Evolutionary conservation across 805 yeast species (phyloP).

Genomic region (Candida mattraensis): DNA sequence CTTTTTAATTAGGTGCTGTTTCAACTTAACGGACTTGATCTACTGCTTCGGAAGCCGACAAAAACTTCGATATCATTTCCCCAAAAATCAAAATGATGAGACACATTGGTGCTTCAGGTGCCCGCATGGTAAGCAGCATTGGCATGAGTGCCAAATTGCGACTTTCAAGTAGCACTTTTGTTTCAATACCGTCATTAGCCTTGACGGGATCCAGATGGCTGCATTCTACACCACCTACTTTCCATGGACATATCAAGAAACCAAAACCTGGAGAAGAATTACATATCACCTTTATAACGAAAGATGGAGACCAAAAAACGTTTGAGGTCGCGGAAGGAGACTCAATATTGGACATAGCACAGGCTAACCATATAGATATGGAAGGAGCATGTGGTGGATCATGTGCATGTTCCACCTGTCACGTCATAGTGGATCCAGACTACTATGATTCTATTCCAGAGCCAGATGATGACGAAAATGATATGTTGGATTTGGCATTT

Average conservation of each 20-base stretch:
- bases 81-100: constrained; percentile 2
- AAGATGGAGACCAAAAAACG: constrained; percentile 82
- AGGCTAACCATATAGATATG: constrained; percentile 90
- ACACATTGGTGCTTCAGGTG: constrained; percentile 1
- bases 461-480: constrained; percentile 97
- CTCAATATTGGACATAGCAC: constrained; percentile 88
- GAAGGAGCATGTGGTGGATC: constrained; percentile 99
- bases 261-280: constrained; percentile 94
- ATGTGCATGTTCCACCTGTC: constrained; percentile 98
- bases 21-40: too few relatives aligned
- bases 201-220: constrained; percentile 11
- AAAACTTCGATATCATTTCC: not conserved
- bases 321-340: constrained; percentile 93
- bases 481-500: constrained; percentile 96
- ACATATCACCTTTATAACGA: constrained; percentile 83
- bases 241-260: constrained; percentile 84
- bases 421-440: constrained; percentile 93
- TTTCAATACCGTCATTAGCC: not conserved
- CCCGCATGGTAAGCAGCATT: not conserved
- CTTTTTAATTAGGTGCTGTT: too few relatives aligned
- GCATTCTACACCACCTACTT: constrained; percentile 17
- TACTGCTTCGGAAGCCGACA: too few relatives aligned
- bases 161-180: not conserved
- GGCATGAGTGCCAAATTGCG: not conserved
- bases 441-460: constrained; percentile 89